Conservation (phyloP, 371 early-diverging fungal genomes). For the Mucor racemosus region DNA sequence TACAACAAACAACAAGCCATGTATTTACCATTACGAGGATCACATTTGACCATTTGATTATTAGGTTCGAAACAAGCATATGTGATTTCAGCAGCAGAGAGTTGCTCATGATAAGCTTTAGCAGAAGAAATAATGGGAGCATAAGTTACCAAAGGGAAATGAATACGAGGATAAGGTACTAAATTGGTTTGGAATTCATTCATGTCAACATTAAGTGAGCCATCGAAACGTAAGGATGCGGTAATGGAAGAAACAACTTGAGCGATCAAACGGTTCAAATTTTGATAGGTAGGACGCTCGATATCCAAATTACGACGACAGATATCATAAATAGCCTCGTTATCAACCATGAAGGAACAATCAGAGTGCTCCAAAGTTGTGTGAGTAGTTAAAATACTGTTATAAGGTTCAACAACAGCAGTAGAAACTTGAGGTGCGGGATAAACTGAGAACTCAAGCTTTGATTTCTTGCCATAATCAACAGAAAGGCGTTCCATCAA, state of each 20-base stretch:
- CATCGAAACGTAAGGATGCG: conserved; percentile 98
- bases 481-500: conserved; percentile 95
- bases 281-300: conserved; percentile 94
- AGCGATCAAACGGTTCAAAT: conserved; percentile 98
- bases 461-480: conserved; percentile 98
- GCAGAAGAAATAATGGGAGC: conserved; percentile 90
- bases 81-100: conserved; percentile 89
- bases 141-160: conserved; percentile 95
- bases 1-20: conserved; percentile 95
- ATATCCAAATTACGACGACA: conserved; percentile 98
- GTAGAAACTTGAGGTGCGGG: conserved; percentile 98
- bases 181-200: conserved; percentile 97
- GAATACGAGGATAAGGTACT: conserved; percentile 95
- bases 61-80: conserved; percentile 92
- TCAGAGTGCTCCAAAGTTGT: conserved; percentile 98
- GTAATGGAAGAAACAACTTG: conserved; percentile 99
- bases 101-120: conserved; percentile 91
- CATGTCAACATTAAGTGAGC: conserved; percentile 94
- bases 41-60: conserved; percentile 97
- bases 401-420: conserved; percentile 98
- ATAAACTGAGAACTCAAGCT: conserved; percentile 98
- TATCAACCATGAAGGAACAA: conserved; percentile 99
- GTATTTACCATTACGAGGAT: conserved; percentile 93
- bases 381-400: conserved; percentile 99
- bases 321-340: conserved; percentile 99